Evolutionary conservation across 2,329 filamentous ascomycete species (phyloP), one percentile per base, ranked within the genome.

Genomic region (Aspergillus versicolor): DNA sequence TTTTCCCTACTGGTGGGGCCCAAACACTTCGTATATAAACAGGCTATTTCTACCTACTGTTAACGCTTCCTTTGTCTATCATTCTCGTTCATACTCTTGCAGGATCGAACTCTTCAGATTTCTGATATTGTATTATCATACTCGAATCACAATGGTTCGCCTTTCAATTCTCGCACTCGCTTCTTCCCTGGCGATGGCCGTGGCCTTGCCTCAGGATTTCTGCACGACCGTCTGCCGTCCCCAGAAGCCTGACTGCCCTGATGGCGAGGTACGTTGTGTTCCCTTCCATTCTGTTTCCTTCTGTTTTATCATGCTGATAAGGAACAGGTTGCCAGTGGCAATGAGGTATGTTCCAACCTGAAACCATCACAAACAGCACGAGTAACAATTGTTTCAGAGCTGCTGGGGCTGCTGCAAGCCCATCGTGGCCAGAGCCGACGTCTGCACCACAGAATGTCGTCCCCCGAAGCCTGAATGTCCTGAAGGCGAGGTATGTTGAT

Each of bases 391-490:
- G 27, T 30, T 30, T 30, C 27, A 52, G 50, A 42, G 32, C 24
- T 53, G 51, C 42, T 53, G 51, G 51, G 51, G 51, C 15, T 53
- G 51, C 42, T 53, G 51, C 15, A 15, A 46, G 42, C 30, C 51
- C 15, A 24, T 32, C 19, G 27, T n/a, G 4, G 27, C 27, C 27
- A 30, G 9, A 2, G 8, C 27, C 9, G 27, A 30, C 0, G 9
- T 30, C 27, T 52, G 51, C 30, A 45, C 40, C 9, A 17, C 11
- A 5, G 30, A 45, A 19, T 53, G 51, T 3, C 30, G 24, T 15
- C 42, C 24, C 8, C 42, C 46, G 30, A 45, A 46, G 42, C 51
- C 51, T 6, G 51, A 53, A 32, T 53, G 49, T 43, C 49, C 49
- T 8, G 40, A 17, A 15, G 49, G 49, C 30, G 49, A 52, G 27